Percentiles rank a stretch among this genome's conserved stretches.
These are phyloP conservation scores for Arachnomyces sp. DNA, from an alignment of 2,329 filamentous ascomycete species.

Conservation along the genomic window DNA sequence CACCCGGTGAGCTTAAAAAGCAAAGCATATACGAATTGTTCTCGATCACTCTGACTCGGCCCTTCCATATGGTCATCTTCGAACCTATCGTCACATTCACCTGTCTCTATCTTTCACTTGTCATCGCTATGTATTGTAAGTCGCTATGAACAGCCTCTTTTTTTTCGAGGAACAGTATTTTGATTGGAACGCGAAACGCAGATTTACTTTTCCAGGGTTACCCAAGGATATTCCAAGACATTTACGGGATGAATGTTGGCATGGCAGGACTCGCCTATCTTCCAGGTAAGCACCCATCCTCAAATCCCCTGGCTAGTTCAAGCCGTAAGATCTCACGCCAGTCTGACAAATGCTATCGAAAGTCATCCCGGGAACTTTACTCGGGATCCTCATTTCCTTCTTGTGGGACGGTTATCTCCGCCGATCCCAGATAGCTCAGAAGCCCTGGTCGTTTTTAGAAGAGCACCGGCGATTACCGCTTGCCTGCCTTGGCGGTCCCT, in stretches of 20 bases:
- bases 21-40: conserved; percentile 8
- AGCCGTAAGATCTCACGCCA: too few species aligned
- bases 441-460: conserved; percentile 1
- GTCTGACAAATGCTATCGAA: too few species aligned
- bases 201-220: conserved; percentile 15
- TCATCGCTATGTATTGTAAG: conserved; percentile 14
- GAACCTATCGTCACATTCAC: conserved; percentile 21
- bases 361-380: conserved; percentile 1
- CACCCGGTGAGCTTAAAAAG: conserved; percentile 13
- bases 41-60: conserved; percentile 17
- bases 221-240: conserved; percentile 15
- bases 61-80: conserved; percentile 17
- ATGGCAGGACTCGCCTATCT: conserved; percentile 11
- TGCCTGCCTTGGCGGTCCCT: conserved; percentile 62
- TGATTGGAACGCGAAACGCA: conserved; percentile 10
- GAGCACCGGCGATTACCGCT: conserved; percentile 61
- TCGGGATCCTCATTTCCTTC: conserved; percentile 6
- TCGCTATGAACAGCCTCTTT: conserved; percentile 3
- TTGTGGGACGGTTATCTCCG: conserved; percentile 5
- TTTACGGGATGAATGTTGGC: conserved; percentile 13
- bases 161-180: conserved; percentile 10
- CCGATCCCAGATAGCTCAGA: not conserved
- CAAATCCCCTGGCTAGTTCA: not conserved
- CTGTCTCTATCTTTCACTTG: conserved; percentile 19
- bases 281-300: conserved; percentile 8